A percentile compares a stretch with the other conserved stretches of the same genome.
phyloP scores from a whole-genome alignment of 163 green algal genomes.

The Scenedesmus sp. region DNA sequence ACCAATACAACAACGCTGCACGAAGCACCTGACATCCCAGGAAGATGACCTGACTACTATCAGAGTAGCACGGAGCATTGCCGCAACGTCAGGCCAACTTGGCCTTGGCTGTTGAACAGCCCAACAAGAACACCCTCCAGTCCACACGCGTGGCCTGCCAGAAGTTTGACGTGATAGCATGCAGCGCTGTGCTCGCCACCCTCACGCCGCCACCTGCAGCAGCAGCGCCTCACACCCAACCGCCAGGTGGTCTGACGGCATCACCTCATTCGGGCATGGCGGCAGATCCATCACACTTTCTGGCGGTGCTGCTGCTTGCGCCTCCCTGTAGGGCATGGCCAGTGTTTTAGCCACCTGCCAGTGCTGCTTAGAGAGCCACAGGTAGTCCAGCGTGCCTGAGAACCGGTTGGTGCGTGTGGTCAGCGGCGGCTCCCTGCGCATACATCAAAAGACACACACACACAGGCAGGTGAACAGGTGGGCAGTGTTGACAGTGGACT shows the following conservation, averaged over 20 bases:
- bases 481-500: not conserved
- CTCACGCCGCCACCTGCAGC: not conserved
- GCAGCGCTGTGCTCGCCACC: not conserved
- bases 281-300: conserved; percentile 47
- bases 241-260: conserved; percentile 70
- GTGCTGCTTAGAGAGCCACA: conserved; percentile 63
- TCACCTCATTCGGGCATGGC: conserved; percentile 61
- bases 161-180: no score
- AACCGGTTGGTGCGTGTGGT: conserved; percentile 72
- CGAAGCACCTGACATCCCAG: no score
- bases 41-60: no score
- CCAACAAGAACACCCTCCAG: no score
- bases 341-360: conserved; percentile 55
- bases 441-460: not conserved
- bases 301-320: conserved; percentile 6
- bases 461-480: not conserved
- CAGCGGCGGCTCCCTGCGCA: conserved; percentile 64
- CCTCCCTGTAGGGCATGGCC: conserved; percentile 61
- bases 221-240: conserved; percentile 60
- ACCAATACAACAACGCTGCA: no score
- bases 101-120: no score
- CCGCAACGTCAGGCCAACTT: no score
- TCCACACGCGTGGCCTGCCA: no score
- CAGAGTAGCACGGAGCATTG: no score
- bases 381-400: conserved; percentile 72